These are phyloP conservation scores for Blastomyces percursus DNA, from an alignment of 2,329 filamentous ascomycete genomes.

Conservation along the genomic window DNA sequence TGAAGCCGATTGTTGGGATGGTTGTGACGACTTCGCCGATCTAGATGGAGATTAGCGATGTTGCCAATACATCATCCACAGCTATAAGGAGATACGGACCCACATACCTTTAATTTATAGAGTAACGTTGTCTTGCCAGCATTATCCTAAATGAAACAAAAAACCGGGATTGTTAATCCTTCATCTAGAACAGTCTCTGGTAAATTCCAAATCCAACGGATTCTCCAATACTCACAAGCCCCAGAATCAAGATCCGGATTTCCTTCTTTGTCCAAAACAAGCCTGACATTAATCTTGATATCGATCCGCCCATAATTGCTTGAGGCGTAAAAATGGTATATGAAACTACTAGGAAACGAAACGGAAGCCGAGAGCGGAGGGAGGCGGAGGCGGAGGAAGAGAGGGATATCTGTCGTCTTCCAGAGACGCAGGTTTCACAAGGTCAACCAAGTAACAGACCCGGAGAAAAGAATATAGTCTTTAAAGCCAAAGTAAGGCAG, in stretches of 20 bases:
- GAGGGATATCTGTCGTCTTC: not conserved
- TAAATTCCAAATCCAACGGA: not conserved
- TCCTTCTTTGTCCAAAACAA: conserved; percentile 91
- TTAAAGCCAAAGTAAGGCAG: not conserved
- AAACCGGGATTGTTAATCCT: conserved; percentile 2
- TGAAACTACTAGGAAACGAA: not conserved
- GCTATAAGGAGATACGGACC: not conserved
- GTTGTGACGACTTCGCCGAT: conserved; percentile 98
- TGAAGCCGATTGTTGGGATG: conserved; percentile 98
- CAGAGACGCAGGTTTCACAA: conserved; percentile 1
- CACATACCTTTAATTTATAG: conserved; percentile 78
- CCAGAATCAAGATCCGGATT: conserved; percentile 88
- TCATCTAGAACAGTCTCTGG: not conserved
- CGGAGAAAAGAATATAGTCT: not conserved
- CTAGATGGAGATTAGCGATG: conserved; percentile 36
- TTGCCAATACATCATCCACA: not conserved
- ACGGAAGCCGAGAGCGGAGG: not conserved
- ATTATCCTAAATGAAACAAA: conserved; percentile 59
- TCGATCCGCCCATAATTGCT: conserved; percentile 43
- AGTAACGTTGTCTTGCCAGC: conserved; percentile 95
- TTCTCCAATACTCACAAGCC: conserved; percentile 55
- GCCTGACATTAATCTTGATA: conserved; percentile 52
- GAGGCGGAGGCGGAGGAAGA: no score
- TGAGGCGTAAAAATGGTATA: conserved; percentile 8
- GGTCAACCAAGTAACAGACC: not conserved